Percentiles rank a stretch among this genome's conserved stretches.
These are phyloP conservation scores for Trametes elegans DNA, from an alignment of 768 basidiomycete species.

Conservation along the genomic window DNA sequence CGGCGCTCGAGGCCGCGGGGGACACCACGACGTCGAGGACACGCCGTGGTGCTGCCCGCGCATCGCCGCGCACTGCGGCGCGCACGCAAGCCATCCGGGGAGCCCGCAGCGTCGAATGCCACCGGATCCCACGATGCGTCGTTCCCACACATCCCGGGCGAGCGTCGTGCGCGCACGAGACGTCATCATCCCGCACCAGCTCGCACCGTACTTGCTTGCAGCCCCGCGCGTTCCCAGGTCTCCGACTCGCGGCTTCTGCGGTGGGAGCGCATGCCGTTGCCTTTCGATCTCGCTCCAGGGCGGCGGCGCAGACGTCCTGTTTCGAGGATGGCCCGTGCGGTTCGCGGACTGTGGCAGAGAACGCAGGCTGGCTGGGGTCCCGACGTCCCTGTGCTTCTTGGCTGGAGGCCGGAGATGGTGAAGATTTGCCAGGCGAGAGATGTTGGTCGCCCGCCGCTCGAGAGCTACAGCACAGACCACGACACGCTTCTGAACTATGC, in stretches of 20 bases:
- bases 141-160: conserved; percentile 46
- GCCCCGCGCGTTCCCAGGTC: conserved; percentile 28
- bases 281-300: conserved; percentile 24
- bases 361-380: conserved; percentile 45
- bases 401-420: conserved; percentile 39
- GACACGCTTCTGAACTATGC: conserved; percentile 56
- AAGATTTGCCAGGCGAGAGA: conserved; percentile 58
- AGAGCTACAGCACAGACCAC: conserved; percentile 42
- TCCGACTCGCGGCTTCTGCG: conserved; percentile 48
- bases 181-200: neutral
- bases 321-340: conserved; percentile 38
- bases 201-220: neutral
- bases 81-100: neutral
- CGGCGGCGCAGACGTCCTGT: conserved; percentile 39
- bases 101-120: neutral
- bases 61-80: too few species aligned
- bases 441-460: conserved; percentile 43
- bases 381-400: conserved; percentile 41
- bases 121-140: conserved; percentile 41
- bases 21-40: conserved; percentile 38
- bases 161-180: conserved; percentile 32
- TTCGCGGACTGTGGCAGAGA: conserved; percentile 45
- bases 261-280: conserved; percentile 26
- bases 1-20: conserved; percentile 40
- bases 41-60: conserved; percentile 44